These are phyloP conservation scores for Glaciozyma martinii DNA, from an alignment of 768 basidiomycete genomes.

Conservation along the genomic window DNA sequence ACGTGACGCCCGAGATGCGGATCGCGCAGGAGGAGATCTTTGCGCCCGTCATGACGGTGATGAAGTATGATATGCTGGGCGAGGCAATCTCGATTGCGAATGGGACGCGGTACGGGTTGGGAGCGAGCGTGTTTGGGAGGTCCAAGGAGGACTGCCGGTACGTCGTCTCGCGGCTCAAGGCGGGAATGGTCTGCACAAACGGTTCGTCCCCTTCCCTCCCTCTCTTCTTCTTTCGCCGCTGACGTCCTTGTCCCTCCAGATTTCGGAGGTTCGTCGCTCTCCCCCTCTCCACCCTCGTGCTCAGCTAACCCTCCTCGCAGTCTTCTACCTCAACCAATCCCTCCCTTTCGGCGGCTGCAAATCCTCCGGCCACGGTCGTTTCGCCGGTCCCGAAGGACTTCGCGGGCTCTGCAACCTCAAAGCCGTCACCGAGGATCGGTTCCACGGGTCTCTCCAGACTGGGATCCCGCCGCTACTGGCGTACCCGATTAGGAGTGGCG, in stretches of 20 bases:
- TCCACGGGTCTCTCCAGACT: slow-evolving; percentile 74
- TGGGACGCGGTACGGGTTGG: slow-evolving; percentile 76
- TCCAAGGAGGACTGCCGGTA: slow-evolving; percentile 66
- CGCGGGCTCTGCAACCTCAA: slow-evolving; percentile 80
- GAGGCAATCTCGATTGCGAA: slow-evolving; percentile 85
- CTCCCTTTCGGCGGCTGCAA: slow-evolving; percentile 93
- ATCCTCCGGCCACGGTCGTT: slow-evolving; percentile 83
- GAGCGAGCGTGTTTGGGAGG: slow-evolving; percentile 88
- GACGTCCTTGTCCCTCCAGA: too few relatives aligned
- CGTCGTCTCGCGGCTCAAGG: slow-evolving; percentile 72
- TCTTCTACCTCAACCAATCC: slow-evolving; percentile 59
- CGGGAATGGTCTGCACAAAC: slow-evolving; percentile 95
- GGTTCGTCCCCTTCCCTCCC: slow-evolving; percentile 65
- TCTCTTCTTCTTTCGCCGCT: too few relatives aligned
- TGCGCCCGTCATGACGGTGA: slow-evolving; percentile 79
- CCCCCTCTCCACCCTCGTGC: slow-evolving; percentile 3
- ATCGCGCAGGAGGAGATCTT: slow-evolving; percentile 45
- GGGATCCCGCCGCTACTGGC: slow-evolving; percentile 74
- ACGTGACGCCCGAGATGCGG: slow-evolving; percentile 46
- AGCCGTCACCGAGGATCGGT: slow-evolving; percentile 74
- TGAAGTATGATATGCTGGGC: slow-evolving; percentile 72
- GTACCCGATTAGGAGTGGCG: slow-evolving; percentile 63
- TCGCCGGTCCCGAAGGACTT: slow-evolving; percentile 90
- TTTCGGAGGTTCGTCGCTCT: slow-evolving; percentile 19
- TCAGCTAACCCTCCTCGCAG: slow-evolving; percentile 51